These are phyloP conservation scores for Ceratobasidium sp. DNA, from an alignment of 1,284 basidiomycete genomes.

Conservation along the genomic window DNA sequence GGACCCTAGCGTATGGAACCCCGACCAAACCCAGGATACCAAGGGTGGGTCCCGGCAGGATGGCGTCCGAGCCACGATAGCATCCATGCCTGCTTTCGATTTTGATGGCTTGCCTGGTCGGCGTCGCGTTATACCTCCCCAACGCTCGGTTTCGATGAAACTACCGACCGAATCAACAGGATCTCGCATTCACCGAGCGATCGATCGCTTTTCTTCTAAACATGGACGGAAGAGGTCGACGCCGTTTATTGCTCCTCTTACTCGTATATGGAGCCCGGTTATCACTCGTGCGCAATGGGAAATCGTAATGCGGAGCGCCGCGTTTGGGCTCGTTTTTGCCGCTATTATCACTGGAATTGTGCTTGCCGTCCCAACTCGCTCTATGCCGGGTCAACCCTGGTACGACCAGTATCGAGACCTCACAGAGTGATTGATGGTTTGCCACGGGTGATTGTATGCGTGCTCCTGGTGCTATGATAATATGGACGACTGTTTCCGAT, in stretches of 20 bases:
- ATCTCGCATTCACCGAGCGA: slow-evolving; percentile 5
- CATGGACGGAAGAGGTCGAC: slow-evolving; percentile 3
- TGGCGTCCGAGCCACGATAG: not conserved
- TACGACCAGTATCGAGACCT: slow-evolving; percentile 12
- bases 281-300: slow-evolving; percentile 80
- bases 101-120: slow-evolving; percentile 29
- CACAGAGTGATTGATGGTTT: not conserved
- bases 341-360: slow-evolving; percentile 32
- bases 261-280: slow-evolving; percentile 67
- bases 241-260: slow-evolving; percentile 56
- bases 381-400: slow-evolving; percentile 16
- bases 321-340: slow-evolving; percentile 50
- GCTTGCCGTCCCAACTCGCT: slow-evolving; percentile 38
- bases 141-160: slow-evolving; percentile 20
- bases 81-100: not conserved
- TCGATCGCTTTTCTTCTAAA: not conserved
- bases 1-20: not conserved
- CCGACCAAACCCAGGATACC: not conserved
- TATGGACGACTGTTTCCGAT: too few relatives aligned
- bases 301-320: slow-evolving; percentile 58
- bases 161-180: not conserved
- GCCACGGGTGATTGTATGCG: too few relatives aligned
- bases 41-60: not conserved
- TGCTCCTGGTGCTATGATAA: too few relatives aligned
- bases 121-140: slow-evolving; percentile 29